phyloP scores from a whole-genome alignment of 2,329 filamentous ascomycete species.

The Endoconidiophora polonica region DNA sequence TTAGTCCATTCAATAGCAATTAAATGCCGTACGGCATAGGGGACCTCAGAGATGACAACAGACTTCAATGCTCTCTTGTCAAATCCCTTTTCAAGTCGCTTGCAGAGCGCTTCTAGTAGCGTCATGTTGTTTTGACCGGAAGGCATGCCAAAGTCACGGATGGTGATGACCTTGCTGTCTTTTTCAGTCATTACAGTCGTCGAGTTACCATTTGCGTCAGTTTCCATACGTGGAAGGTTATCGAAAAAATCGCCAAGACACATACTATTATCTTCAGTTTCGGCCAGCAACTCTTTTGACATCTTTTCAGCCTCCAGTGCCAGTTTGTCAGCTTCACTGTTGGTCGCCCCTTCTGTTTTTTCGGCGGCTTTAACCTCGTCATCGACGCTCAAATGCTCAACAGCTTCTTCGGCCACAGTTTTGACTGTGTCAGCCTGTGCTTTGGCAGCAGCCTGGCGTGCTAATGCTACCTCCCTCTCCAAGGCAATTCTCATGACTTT shows the following conservation, averaged over 20 bases:
- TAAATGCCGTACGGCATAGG: conserved; percentile 60
- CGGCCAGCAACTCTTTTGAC: conserved; percentile 39
- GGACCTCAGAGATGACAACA: conserved; percentile 51
- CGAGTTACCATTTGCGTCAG: conserved; percentile 42
- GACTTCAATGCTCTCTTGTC: conserved; percentile 46
- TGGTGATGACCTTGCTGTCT: conserved; percentile 24
- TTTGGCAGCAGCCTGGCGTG: conserved; percentile 25
- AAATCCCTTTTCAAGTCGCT: conserved; percentile 50
- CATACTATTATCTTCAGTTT: conserved; percentile 35
- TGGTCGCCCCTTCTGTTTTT: background rate
- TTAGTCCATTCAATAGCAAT: conserved; percentile 68
- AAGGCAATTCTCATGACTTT: conserved; percentile 38
- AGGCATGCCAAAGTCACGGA: conserved; percentile 75
- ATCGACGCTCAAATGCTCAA: background rate
- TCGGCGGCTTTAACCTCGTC: background rate
- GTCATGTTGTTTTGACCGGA: conserved; percentile 59
- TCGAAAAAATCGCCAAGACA: conserved; percentile 34
- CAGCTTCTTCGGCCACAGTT: conserved; percentile 13
- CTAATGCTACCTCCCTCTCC: conserved; percentile 42
- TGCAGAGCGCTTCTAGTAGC: conserved; percentile 74
- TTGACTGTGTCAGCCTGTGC: background rate
- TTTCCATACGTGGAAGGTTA: conserved; percentile 42
- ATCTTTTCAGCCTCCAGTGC: conserved; percentile 40
- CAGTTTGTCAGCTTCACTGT: conserved; percentile 29
- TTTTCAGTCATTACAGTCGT: conserved; percentile 36